Percentiles rank a stretch among this genome's conserved stretches.
These are phyloP conservation scores for Physcomitrellopsis africana DNA, from an alignment of 225 moss, liverwort and hornwort genomes.

Conservation along the genomic window DNA sequence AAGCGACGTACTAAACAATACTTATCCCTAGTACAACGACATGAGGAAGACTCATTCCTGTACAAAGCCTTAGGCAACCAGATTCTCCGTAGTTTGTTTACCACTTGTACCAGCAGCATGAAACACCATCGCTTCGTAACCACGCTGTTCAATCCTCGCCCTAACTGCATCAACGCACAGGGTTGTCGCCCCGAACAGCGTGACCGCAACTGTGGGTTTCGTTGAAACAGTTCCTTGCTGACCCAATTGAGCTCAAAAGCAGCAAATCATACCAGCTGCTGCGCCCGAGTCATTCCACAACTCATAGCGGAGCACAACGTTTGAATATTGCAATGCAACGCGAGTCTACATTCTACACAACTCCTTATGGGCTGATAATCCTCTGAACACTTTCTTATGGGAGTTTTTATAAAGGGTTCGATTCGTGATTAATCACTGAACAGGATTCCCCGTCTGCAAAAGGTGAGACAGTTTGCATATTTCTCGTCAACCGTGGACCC, in stretches of 20 bases:
- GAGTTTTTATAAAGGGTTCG: no score
- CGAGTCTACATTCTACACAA: not conserved
- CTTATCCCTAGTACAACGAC: constrained; percentile 2
- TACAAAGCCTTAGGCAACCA: constrained; percentile 84
- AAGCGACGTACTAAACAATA: not conserved
- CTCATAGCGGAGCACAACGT: constrained; percentile 53
- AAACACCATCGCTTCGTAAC: constrained; percentile 86
- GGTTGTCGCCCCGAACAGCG: constrained; percentile 96
- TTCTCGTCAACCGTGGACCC: not conserved
- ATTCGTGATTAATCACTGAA: no score
- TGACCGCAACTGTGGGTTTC: constrained; percentile 85
- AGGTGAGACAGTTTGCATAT: not conserved
- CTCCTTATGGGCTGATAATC: not conserved
- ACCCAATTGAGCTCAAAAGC: constrained; percentile 51
- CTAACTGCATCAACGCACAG: constrained; percentile 86
- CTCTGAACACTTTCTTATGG: not conserved
- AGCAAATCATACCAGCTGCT: constrained; percentile 84
- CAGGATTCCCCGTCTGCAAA: no score
- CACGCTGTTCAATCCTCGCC: constrained; percentile 64
- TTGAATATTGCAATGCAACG: no score
- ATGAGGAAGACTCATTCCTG: constrained; percentile 50
- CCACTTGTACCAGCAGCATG: constrained; percentile 95
- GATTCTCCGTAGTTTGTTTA: constrained; percentile 74
- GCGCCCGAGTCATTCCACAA: constrained; percentile 84
- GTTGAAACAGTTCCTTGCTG: constrained; percentile 55